phyloP scores from a whole-genome alignment of 2,329 filamentous ascomycete genomes.

The Neonectria ditissima region DNA sequence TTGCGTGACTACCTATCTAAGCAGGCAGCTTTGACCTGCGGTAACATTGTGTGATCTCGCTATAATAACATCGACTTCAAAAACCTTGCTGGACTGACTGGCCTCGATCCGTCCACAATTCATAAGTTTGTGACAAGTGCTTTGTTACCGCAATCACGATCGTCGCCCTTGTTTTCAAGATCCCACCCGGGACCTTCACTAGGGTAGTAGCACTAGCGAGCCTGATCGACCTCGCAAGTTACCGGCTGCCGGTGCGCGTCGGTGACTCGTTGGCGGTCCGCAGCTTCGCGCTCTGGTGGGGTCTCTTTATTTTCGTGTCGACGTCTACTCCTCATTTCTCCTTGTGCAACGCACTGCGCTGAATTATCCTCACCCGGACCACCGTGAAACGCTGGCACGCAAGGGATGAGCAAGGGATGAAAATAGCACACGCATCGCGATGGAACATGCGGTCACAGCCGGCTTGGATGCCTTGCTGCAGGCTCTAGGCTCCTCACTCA shows the following conservation, averaged over 20 bases:
- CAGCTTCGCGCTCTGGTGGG: conserved; percentile 16
- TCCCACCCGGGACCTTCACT: neutral
- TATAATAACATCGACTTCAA: neutral
- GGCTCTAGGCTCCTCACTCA: conserved; percentile 25
- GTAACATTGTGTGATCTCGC: neutral
- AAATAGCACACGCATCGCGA: conserved; percentile 22
- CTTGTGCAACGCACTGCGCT: conserved; percentile 7
- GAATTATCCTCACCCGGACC: conserved; percentile 7
- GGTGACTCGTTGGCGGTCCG: neutral
- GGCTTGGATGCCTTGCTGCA: conserved; percentile 34
- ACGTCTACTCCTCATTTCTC: conserved; percentile 25
- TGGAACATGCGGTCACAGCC: conserved; percentile 23
- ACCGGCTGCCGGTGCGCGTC: conserved; percentile 11
- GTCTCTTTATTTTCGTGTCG: conserved; percentile 24
- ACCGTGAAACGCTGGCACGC: conserved; percentile 10
- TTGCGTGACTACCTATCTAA: neutral
- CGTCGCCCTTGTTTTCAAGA: neutral
- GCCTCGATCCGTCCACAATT: neutral
- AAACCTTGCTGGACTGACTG: neutral
- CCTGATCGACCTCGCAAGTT: conserved; percentile 6
- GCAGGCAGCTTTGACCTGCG: neutral
- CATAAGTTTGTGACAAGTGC: neutral
- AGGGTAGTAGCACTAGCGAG: conserved; percentile 11
- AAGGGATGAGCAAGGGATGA: too few relatives aligned
- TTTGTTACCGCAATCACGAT: neutral